Evolutionary conservation across 768 basidiomycete species (phyloP), one percentile per base, ranked within the genome.

Genomic region (Mycena leptocephala): DNA sequence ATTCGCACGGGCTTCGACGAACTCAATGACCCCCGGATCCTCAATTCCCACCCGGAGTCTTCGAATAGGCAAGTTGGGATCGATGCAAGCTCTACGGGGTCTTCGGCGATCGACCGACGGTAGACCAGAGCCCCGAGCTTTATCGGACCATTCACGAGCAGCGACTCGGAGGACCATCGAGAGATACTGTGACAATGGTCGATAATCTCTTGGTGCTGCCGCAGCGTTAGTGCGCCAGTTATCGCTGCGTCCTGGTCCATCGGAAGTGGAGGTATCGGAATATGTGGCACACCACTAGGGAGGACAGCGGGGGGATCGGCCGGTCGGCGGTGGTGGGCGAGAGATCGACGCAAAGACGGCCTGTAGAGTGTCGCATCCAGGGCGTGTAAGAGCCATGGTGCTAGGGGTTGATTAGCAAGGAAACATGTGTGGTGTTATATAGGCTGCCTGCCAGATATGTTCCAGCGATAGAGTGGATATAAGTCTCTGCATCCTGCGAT

Each of bases 271-370:
- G 59, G 70, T 55, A 67, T 53, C 2, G 70, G 16, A 22, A 61
- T 53, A n/a, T 71, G 59, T 16, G 70, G 70, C 10, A 71, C 59
- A 10, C 37, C 43, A 13, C 11, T 39, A 5, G 62, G 62, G 24
- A 72, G 51, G 30, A 37, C 10, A 14, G 18, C 26, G 30, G 63
- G 71, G 5, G 65, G 35, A 72, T 39, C 2, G 41, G 71, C 18
- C 51, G 63, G 6, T 72, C 20, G 7, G 18, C 9, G 5, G 53
- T 41, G 63, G 51, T 72, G 13, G 71, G 51, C 18, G 63, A 72
- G 28, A 72, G 71, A 64, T 72, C 71, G 6, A 65, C 63, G 30
- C 71, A 72, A 0, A 72, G 63, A 7, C 48, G 63, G 32, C 71
- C 71, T 13, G 37, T 65, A 11, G 71, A 56, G 26, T 63, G 62